Conservation (phyloP, 2,329 filamentous ascomycete species). For the Rhexocercosporidium sp. region DNA sequence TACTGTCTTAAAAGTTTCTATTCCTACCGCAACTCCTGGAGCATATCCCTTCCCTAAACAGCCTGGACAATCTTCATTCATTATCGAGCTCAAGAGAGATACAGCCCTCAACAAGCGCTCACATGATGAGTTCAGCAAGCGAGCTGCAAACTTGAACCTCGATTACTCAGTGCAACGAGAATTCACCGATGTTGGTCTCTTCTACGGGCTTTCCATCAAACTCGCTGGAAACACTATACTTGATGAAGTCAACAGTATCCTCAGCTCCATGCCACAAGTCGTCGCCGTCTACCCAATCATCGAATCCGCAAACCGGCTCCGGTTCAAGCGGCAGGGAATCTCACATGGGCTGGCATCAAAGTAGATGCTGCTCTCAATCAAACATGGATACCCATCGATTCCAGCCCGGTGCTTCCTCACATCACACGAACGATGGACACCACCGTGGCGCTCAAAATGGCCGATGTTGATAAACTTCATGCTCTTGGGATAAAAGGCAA, state of each 20-base stretch:
- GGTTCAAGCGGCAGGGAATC: background rate
- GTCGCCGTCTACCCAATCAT: background rate
- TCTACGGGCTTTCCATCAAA: background rate
- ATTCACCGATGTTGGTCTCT: background rate
- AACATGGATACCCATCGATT: background rate
- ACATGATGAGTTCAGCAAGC: background rate
- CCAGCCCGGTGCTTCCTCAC: background rate
- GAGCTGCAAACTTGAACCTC: background rate
- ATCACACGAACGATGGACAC: background rate
- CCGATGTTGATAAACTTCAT: conserved; percentile 46
- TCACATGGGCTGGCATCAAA: background rate
- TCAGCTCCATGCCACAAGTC: background rate
- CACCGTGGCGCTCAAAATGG: conserved; percentile 23
- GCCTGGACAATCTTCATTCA: background rate
- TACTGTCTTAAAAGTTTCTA: background rate
- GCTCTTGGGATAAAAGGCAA: conserved; percentile 51
- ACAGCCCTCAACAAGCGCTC: background rate
- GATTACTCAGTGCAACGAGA: background rate
- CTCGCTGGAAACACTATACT: background rate
- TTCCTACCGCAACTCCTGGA: background rate
- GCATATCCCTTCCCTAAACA: background rate
- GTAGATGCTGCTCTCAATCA: background rate
- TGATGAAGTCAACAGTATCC: background rate
- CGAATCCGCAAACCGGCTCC: background rate
- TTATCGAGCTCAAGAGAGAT: background rate